Evolutionary conservation across 1,284 basidiomycete genomes (phyloP), one percentile per base, ranked within the genome.

Genomic region (Cutaneotrichosporon sp.): DNA sequence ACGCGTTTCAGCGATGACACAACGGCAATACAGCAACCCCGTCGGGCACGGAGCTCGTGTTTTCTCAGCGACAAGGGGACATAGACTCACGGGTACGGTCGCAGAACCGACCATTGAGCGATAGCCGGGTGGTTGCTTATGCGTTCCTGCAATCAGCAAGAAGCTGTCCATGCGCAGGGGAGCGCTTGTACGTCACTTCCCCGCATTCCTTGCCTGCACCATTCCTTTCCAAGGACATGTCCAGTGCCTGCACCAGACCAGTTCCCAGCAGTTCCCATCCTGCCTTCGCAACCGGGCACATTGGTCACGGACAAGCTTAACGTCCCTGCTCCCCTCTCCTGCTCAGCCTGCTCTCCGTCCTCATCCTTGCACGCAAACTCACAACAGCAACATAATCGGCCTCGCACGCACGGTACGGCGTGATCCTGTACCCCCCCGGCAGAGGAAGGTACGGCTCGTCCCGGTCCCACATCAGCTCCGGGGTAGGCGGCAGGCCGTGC

Each of bases 401-500:
- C 36, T 56, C 55, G 34, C 34, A 38, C 16, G 34, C 55, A 34
- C 55, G n/a, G 36, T 38, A 56, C 21, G 36, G 34, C 14, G 34
- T 38, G 11, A 40, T n/a, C 21, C 38, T 34, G 16, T 38, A 32
- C 55, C 52, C 52, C 5, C 16, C 32, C 4, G 30, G 18, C 31
- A 55, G 18, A 5, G 30, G 31, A 31, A 42, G 55, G 36, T 56
- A 56, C 13, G 55, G 55, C 34, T 56, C 36, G n/a, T 56, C 38
- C n/a, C 36, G 36, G 21, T 36, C 52, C 52, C 52, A 55, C 52
- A n/a, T 5, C 9, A 55, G 52, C 32, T 55, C 52, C n/a, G 52
- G 52, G 18, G 52, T 21, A 21, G 52, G 52, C 9, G 52, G 52
- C 16, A 55, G 32, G 31, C 31, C 31, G 2, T 8, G 52, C 18